A percentile compares a stretch with the other conserved stretches of the same genome.
phyloP scores from a whole-genome alignment of 257 asterid species.

The Fraxinus anomala region DNA sequence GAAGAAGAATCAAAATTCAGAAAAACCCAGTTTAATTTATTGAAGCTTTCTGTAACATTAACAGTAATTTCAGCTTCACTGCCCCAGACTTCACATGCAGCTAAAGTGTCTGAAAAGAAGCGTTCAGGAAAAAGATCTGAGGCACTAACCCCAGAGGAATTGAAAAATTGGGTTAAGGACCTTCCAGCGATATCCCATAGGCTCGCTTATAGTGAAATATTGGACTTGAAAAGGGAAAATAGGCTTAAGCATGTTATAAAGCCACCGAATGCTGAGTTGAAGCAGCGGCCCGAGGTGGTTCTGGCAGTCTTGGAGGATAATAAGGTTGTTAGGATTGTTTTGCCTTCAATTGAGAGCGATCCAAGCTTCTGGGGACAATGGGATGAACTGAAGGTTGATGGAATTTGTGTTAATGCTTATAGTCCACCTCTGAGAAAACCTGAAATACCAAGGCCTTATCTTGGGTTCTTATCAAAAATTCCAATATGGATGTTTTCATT shows the following conservation, averaged over 20 bases:
- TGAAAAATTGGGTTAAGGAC: slow-evolving; percentile 77
- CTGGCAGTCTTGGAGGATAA: slow-evolving; percentile 87
- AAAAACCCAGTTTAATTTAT: slow-evolving; percentile 41
- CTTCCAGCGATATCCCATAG: slow-evolving; percentile 79
- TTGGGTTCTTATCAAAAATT: slow-evolving; percentile 55
- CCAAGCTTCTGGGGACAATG: slow-evolving; percentile 78
- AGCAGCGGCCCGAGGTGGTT: slow-evolving; percentile 71
- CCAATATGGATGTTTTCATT: slow-evolving; percentile 58
- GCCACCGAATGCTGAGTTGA: slow-evolving; percentile 51
- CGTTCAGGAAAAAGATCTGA: slow-evolving; percentile 49
- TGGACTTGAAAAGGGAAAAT: slow-evolving; percentile 67
- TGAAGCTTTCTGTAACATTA: slow-evolving; percentile 62
- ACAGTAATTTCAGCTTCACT: slow-evolving; percentile 73
- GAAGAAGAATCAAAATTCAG: slow-evolving; percentile 41
- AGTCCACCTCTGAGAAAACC: slow-evolving; percentile 75
- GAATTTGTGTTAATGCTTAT: slow-evolving; percentile 77
- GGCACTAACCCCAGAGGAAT: slow-evolving; percentile 62
- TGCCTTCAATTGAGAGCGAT: slow-evolving; percentile 76
- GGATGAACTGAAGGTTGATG: slow-evolving; percentile 71
- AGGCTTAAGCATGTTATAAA: slow-evolving; percentile 77
- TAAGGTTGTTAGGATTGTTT: slow-evolving; percentile 73
- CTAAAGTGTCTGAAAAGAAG: slow-evolving; percentile 62
- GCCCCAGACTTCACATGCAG: slow-evolving; percentile 56
- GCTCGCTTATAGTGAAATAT: slow-evolving; percentile 67
- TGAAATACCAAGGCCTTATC: slow-evolving; percentile 70